phyloP scores from a whole-genome alignment of 2,329 filamentous ascomycete species.

The Colletotrichum filicis region DNA sequence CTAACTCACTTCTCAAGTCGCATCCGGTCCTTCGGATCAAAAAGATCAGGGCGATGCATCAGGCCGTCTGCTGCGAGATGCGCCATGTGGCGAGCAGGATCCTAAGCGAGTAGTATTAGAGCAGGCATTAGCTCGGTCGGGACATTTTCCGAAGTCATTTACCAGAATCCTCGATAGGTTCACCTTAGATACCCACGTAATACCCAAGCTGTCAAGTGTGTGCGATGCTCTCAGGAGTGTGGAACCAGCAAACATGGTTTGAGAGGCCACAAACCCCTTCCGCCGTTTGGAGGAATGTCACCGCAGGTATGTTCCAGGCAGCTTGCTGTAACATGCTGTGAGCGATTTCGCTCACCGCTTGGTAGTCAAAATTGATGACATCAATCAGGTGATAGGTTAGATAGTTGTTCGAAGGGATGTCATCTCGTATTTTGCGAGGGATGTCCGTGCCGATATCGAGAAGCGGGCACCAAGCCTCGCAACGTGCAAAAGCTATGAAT shows the following conservation, averaged over 20 bases:
- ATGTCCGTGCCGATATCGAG: not conserved
- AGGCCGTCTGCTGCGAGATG: not conserved
- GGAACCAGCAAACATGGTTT: not conserved
- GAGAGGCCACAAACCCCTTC: not conserved
- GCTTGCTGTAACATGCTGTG: not conserved
- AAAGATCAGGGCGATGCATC: not conserved
- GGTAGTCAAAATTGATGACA: not conserved
- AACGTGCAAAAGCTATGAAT: constrained; percentile 15
- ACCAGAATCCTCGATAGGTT: not conserved
- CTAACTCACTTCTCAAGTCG: not conserved
- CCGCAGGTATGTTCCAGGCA: not conserved
- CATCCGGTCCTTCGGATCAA: not conserved
- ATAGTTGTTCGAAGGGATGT: not conserved
- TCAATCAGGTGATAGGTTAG: not conserved
- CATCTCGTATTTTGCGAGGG: not conserved
- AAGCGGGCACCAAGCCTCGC: not conserved
- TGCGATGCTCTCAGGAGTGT: not conserved
- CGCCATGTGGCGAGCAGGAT: not conserved
- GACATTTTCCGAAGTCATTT: no score
- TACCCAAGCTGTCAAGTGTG: no score
- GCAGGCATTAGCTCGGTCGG: no score
- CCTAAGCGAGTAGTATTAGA: no score
- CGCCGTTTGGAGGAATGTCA: not conserved
- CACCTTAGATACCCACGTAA: not conserved
- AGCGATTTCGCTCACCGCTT: not conserved